phyloP scores from a whole-genome alignment of 2,329 filamentous ascomycete genomes.

The Ophiostoma sp. region DNA sequence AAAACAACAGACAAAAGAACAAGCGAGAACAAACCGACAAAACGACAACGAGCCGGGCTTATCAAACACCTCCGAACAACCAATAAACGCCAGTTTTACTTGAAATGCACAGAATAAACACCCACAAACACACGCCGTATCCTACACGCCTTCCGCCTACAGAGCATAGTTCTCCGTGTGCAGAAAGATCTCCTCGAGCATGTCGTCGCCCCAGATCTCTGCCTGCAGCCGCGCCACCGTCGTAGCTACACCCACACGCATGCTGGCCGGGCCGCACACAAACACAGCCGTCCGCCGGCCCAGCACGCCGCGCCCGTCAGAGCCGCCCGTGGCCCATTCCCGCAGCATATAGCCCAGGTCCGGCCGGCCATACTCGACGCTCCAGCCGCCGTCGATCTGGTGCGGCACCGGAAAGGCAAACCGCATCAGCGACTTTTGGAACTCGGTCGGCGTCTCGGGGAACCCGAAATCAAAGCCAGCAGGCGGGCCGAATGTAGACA shows the following conservation, averaged over 20 bases:
- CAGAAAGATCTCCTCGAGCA: conserved; percentile 83
- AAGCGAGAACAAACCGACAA: neutral
- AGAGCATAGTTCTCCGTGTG: conserved; percentile 95
- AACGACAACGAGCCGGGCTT: neutral
- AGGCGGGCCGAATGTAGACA: conserved; percentile 54
- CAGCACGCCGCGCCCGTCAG: conserved; percentile 62
- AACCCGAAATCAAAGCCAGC: conserved; percentile 75
- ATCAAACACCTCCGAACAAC: neutral
- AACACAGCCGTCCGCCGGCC: conserved; percentile 82
- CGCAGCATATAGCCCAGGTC: conserved; percentile 82
- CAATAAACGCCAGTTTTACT: neutral
- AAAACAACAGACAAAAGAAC: neutral
- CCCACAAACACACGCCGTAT: neutral
- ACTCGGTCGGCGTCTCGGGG: conserved; percentile 74
- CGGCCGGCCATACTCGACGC: conserved; percentile 84
- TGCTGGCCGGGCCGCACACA: conserved; percentile 81
- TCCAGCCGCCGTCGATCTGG: conserved; percentile 74
- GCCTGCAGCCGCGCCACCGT: conserved; percentile 78
- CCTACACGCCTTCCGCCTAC: conserved; percentile 35
- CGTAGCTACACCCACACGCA: conserved; percentile 83
- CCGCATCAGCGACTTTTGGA: conserved; percentile 84
- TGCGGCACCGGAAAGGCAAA: conserved; percentile 74
- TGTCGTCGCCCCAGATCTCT: conserved; percentile 72
- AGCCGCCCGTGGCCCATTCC: conserved; percentile 69
- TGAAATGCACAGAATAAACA: neutral